phyloP scores from a whole-genome alignment of 2,329 filamentous ascomycete species.

The Daldinia sp. region DNA sequence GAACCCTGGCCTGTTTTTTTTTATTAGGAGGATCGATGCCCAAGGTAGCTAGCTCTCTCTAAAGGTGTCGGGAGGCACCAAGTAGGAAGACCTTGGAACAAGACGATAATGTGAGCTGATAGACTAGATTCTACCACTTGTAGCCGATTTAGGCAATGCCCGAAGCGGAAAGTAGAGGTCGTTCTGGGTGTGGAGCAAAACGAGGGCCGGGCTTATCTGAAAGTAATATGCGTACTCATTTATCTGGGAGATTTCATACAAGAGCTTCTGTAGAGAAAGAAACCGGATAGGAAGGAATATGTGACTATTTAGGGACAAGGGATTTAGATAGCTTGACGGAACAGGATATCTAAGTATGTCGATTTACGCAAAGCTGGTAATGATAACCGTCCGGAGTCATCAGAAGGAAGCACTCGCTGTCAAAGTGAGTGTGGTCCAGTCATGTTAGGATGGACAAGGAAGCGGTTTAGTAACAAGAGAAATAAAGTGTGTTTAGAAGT shows the following conservation, averaged over 20 bases:
- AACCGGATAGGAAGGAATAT: slow-evolving; percentile 42
- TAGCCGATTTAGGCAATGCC: slow-evolving; percentile 52
- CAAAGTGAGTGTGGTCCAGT: slow-evolving; percentile 30
- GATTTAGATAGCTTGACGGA: slow-evolving; percentile 24
- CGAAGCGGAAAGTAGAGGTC: slow-evolving; percentile 52
- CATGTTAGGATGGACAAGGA: slow-evolving; percentile 18
- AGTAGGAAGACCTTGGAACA: slow-evolving; percentile 44
- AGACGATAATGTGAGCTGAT: slow-evolving; percentile 46
- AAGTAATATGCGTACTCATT: slow-evolving; percentile 48
- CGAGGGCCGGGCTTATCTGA: slow-evolving; percentile 51
- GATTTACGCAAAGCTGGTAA: slow-evolving; percentile 22
- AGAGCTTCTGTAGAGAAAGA: slow-evolving; percentile 48
- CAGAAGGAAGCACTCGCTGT: slow-evolving; percentile 33
- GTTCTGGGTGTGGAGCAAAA: slow-evolving; percentile 54
- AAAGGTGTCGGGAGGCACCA: slow-evolving; percentile 43
- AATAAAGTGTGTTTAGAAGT: no score
- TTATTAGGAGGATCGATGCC: slow-evolving; percentile 36
- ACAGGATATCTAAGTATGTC: slow-evolving; percentile 19
- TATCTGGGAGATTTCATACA: slow-evolving; percentile 56
- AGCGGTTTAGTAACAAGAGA: slow-evolving; percentile 25
- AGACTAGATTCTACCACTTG: slow-evolving; percentile 45
- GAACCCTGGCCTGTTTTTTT: slow-evolving; percentile 39
- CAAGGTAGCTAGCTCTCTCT: slow-evolving; percentile 37
- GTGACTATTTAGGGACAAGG: slow-evolving; percentile 27
- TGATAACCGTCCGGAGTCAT: slow-evolving; percentile 21